A percentile compares a stretch with the other conserved stretches of the same genome.
phyloP scores from a whole-genome alignment of 1,284 basidiomycete species.

The Phellopilus nigrolimitatus region DNA sequence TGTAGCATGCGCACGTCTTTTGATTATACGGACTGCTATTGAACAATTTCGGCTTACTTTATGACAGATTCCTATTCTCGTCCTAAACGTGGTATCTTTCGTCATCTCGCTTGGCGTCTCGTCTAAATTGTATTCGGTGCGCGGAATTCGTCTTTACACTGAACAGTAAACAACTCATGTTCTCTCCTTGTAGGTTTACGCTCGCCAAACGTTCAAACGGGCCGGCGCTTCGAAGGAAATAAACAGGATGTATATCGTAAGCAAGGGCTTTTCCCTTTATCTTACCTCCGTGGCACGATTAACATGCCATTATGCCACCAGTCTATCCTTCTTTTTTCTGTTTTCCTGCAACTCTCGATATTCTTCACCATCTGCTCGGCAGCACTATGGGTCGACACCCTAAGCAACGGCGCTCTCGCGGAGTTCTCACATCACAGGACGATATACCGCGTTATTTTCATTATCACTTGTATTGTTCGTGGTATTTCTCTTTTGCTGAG shows the following conservation, averaged over 20 bases:
- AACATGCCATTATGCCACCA: not conserved
- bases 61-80: constrained; percentile 14
- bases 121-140: constrained; percentile 17
- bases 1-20: not conserved
- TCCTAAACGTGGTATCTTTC: constrained; percentile 10
- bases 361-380: constrained; percentile 26
- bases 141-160: not conserved
- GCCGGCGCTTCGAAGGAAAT: constrained; percentile 23
- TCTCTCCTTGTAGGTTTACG: constrained; percentile 16
- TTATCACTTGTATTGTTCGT: constrained; percentile 20
- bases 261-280: not conserved
- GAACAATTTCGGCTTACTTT: not conserved
- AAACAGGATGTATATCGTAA: constrained; percentile 20
- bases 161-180: not conserved
- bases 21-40: too few relatives aligned
- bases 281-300: not conserved
- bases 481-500: not conserved
- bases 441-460: constrained; percentile 21
- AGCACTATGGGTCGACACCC: constrained; percentile 26
- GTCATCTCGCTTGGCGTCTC: constrained; percentile 3
- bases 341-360: constrained; percentile 25
- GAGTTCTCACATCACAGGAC: constrained; percentile 16
- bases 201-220: constrained; percentile 24
- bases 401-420: constrained; percentile 18
- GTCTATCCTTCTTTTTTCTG: constrained; percentile 25